Conservation (phyloP, 495 filamentous ascomycete genomes). For the Poronia punctata region DNA sequence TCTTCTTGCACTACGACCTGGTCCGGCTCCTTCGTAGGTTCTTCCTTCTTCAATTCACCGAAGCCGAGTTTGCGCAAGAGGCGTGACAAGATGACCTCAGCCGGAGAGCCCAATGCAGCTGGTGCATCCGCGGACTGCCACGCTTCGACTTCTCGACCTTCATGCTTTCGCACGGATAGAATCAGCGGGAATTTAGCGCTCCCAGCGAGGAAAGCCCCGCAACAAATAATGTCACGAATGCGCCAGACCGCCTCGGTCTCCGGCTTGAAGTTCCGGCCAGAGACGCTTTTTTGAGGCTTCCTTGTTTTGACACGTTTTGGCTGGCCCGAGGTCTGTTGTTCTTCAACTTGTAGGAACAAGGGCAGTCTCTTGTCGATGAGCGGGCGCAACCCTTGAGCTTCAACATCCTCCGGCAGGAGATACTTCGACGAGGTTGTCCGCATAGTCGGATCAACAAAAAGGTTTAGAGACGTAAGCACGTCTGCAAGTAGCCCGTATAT, state of each 20-base stretch:
- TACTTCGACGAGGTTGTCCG: conserved; percentile 21
- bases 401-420: conserved; percentile 34
- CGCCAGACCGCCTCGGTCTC: conserved; percentile 26
- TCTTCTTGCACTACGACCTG: too few relatives aligned
- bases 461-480: conserved; percentile 27
- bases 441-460: conserved; percentile 21
- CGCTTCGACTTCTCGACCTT: conserved; percentile 15
- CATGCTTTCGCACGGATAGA: conserved; percentile 10
- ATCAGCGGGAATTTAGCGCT: conserved; percentile 16
- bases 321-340: conserved; percentile 1
- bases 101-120: conserved; percentile 3
- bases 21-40: not conserved
- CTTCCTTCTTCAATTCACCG: conserved; percentile 4
- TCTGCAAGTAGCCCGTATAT: conserved; percentile 32
- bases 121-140: conserved; percentile 17
- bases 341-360: conserved; percentile 15
- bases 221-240: conserved; percentile 27
- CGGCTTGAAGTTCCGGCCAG: conserved; percentile 17
- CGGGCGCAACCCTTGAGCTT: conserved; percentile 35
- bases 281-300: conserved; percentile 24
- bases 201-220: conserved; percentile 22
- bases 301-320: conserved; percentile 9
- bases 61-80: conserved; percentile 19
- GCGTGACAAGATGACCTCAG: conserved; percentile 13
- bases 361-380: conserved; percentile 25